Evolutionary conservation across 768 basidiomycete species (phyloP).

Genomic region (Serendipita sp.): DNA sequence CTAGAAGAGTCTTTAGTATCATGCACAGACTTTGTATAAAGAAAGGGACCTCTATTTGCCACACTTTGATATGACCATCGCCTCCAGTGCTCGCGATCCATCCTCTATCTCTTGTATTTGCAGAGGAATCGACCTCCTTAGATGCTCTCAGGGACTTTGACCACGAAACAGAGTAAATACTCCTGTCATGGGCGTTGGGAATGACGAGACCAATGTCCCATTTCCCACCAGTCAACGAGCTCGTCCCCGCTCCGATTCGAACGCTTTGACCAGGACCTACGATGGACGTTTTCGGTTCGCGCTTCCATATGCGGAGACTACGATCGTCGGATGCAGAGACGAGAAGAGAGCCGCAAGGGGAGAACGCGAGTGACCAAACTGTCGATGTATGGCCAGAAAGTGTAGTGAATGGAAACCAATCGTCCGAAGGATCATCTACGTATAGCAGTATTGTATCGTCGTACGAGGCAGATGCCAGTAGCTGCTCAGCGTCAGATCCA

Average conservation of each 20-base stretch:
- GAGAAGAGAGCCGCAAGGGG: constrained; percentile 64
- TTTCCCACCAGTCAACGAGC: constrained; percentile 25
- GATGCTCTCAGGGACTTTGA: constrained; percentile 24
- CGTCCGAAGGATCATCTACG: constrained; percentile 81
- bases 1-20: neutral
- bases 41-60: constrained; percentile 47
- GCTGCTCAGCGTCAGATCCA: constrained; percentile 30
- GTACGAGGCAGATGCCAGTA: constrained; percentile 91
- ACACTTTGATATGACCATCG: constrained; percentile 71
- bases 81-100: constrained; percentile 76
- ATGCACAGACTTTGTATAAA: no score
- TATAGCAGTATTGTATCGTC: constrained; percentile 93
- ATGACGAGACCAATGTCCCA: constrained; percentile 50
- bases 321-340: constrained; percentile 78
- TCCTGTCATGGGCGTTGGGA: constrained; percentile 44
- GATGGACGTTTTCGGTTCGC: constrained; percentile 18
- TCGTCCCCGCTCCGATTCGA: constrained; percentile 17
- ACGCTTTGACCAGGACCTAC: constrained; percentile 9
- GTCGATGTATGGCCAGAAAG: constrained; percentile 71
- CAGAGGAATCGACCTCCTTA: constrained; percentile 15
- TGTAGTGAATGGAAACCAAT: constrained; percentile 82
- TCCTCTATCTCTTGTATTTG: constrained; percentile 26
- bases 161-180: constrained; percentile 74
- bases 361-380: constrained; percentile 76
- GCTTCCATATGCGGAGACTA: constrained; percentile 70